Evolutionary conservation across 2,329 filamentous ascomycete genomes (phyloP).

Genomic region (Aureobasidium sp.): DNA sequence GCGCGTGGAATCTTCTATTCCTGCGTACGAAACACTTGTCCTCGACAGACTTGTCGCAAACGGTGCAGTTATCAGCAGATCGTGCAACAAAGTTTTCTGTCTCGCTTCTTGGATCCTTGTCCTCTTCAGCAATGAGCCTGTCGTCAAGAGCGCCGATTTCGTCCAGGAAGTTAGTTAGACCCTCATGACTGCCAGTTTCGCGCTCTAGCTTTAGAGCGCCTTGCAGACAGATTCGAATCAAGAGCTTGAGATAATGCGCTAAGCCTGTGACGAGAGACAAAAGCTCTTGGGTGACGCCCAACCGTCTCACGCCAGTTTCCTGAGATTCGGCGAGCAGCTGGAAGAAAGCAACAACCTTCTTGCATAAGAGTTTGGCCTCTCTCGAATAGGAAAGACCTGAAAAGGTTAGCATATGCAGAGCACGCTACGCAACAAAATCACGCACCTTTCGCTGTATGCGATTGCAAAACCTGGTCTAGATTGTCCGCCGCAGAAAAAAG

Average conservation of each 20-base stretch:
- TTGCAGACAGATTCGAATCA: conserved; percentile 94
- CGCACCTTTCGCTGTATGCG: conserved; percentile 66
- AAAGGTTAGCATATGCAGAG: conserved; percentile 16
- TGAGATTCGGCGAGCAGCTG: conserved; percentile 90
- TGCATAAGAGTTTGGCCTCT: conserved; percentile 98
- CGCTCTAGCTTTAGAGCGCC: conserved; percentile 85
- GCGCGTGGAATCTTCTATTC: conserved; percentile 73
- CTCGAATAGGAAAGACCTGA: conserved; percentile 72
- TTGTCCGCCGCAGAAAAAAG: conserved; percentile 83
- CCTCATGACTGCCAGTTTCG: conserved; percentile 65
- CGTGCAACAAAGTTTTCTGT: conserved; percentile 36
- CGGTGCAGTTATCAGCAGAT: conserved; percentile 64
- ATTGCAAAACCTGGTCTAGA: conserved; percentile 64
- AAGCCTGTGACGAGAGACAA: conserved; percentile 93
- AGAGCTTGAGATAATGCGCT: conserved; percentile 92
- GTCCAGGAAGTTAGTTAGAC: conserved; percentile 73
- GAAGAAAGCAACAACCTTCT: conserved; percentile 98
- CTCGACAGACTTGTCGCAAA: conserved; percentile 81
- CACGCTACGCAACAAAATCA: conserved; percentile 16
- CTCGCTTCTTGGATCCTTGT: conserved; percentile 34
- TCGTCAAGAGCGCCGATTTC: conserved; percentile 77
- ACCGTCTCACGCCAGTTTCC: conserved; percentile 77
- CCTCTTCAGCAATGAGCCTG: conserved; percentile 62
- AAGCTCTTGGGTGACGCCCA: conserved; percentile 96
- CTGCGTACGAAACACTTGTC: conserved; percentile 77